Evolutionary conservation across 108 stramenopile genomes (phyloP), one percentile per base, ranked within the genome.

Genomic region (Pinguiococcus pyrenoidosus): DNA sequence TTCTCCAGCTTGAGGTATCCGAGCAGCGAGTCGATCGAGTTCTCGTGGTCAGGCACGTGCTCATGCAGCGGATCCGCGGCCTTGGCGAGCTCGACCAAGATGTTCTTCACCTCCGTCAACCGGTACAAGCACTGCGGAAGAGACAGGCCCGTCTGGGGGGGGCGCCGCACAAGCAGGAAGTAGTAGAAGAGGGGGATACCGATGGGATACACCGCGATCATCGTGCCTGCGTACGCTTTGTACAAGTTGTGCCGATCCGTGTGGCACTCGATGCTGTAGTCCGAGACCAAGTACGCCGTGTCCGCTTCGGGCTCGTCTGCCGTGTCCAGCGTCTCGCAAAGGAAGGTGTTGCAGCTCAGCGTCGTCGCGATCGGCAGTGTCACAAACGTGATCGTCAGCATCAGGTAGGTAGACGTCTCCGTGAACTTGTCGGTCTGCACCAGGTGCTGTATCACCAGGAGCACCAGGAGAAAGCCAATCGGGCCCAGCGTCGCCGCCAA

Each of bases 121-220:
- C n/a, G n/a, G n/a, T n/a, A n/a, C n/a, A n/a, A n/a, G n/a, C n/a
- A n/a, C n/a, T n/a, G n/a, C n/a, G n/a, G n/a, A n/a, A n/a, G n/a
- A n/a, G n/a, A n/a, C n/a, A n/a, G n/a, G n/a, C n/a, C n/a, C n/a
- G n/a, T n/a, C n/a, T n/a, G n/a, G n/a, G n/a, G 14, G 17, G 56
- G 32, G 29, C 42, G 20, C 37, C 25, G 0, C 32, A 43, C 36
- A 14, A 63, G 56, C 0, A 56, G 26, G 14, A 41, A n/a, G 22
- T 48, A 24, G 55, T 63, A 63, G 1, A 57, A 22, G 3, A 50
- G 29, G 4, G 62, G 62, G 24, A 63, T 63, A 23, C 62, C 62
- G 23, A 63, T 32, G 26, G 62, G 62, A 22, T 57, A 63, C 16
- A 56, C 49, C 36, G 21, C 1, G 4, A 63, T 51, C 62, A 63